A percentile compares a stretch with the other conserved stretches of the same genome.
Evolutionary conservation across 2,329 filamentous ascomycete genomes (phyloP).

Genomic region (Metarhizium humberi): DNA sequence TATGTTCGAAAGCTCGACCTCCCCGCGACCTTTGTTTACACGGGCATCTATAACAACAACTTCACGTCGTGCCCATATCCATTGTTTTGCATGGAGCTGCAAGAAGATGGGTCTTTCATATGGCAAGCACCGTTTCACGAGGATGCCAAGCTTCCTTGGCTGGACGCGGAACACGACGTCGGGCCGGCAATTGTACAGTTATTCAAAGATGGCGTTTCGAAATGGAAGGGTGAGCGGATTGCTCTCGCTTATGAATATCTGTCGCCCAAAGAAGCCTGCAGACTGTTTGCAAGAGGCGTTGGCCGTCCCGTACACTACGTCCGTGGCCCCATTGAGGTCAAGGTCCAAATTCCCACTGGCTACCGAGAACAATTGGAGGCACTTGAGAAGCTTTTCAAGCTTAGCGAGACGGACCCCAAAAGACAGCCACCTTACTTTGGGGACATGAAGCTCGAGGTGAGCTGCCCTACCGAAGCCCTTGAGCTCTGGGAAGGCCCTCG

Average conservation of each 20-base stretch:
- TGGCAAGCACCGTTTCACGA: constrained; percentile 95
- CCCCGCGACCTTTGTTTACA: constrained; percentile 87
- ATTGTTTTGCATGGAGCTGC: constrained; percentile 88
- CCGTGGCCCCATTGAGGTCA: constrained; percentile 69
- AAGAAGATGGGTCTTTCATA: constrained; percentile 73
- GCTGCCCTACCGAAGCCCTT: constrained; percentile 65
- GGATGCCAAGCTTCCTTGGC: constrained; percentile 81
- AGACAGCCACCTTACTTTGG: constrained; percentile 58
- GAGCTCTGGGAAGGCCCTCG: constrained; percentile 86
- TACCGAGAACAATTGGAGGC: constrained; percentile 81
- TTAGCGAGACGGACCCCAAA: constrained; percentile 38
- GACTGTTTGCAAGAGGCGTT: constrained; percentile 69
- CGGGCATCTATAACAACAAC: constrained; percentile 98
- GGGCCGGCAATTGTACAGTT: constrained; percentile 87
- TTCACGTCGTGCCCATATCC: constrained; percentile 91
- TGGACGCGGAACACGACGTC: constrained; percentile 93
- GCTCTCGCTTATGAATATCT: constrained; percentile 86
- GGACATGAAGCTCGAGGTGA: constrained; percentile 44
- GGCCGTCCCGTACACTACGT: constrained; percentile 71
- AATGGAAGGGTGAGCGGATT: constrained; percentile 73
- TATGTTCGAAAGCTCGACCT: constrained; percentile 77
- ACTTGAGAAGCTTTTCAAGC: constrained; percentile 49
- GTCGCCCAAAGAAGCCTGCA: constrained; percentile 73
- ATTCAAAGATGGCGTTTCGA: constrained; percentile 82
- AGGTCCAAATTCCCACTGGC: constrained; percentile 75